A percentile compares a stretch with the other conserved stretches of the same genome.
phyloP scores from a whole-genome alignment of 345 rosid species.

The Mallotus nudiflorus region DNA sequence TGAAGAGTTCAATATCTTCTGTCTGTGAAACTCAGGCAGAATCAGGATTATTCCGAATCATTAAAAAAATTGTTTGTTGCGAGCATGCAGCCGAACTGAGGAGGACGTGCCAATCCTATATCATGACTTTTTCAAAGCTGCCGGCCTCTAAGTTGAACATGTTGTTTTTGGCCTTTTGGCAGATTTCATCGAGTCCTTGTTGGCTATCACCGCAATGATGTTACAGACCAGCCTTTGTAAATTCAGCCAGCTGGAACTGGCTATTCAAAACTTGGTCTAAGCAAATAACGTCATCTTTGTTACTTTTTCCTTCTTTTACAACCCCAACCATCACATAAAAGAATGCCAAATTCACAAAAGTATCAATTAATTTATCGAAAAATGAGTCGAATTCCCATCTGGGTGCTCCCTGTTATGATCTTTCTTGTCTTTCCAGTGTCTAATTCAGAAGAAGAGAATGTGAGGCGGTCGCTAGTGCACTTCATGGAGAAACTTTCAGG shows the following conservation, averaged over 20 bases:
- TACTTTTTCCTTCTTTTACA: conserved; percentile 16
- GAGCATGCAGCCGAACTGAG: not conserved
- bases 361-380: not conserved
- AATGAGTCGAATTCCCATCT: conserved; percentile 27
- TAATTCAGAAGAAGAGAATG: conserved; percentile 37
- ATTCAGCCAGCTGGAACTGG: conserved; percentile 38
- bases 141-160: conserved; percentile 29
- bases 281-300: conserved; percentile 11
- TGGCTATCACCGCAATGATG: conserved; percentile 9
- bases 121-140: conserved; percentile 19
- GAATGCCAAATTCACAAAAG: conserved; percentile 10
- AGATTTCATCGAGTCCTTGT: conserved; percentile 13
- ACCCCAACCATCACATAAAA: not conserved
- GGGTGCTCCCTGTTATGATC: conserved; percentile 34
- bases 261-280: not conserved
- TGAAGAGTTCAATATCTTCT: not conserved
- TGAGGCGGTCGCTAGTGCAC: conserved; percentile 37
- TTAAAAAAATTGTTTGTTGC: not conserved
- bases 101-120: not conserved
- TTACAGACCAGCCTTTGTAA: conserved; percentile 18
- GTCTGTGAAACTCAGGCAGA: too few relatives aligned
- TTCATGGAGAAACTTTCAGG: conserved; percentile 51
- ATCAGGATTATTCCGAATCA: too few relatives aligned
- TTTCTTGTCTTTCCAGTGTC: conserved; percentile 29
- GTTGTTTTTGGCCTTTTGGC: conserved; percentile 24